Conservation (phyloP, 176 grass and related monocot species). For the Dendrocalamus sinicus region DNA sequence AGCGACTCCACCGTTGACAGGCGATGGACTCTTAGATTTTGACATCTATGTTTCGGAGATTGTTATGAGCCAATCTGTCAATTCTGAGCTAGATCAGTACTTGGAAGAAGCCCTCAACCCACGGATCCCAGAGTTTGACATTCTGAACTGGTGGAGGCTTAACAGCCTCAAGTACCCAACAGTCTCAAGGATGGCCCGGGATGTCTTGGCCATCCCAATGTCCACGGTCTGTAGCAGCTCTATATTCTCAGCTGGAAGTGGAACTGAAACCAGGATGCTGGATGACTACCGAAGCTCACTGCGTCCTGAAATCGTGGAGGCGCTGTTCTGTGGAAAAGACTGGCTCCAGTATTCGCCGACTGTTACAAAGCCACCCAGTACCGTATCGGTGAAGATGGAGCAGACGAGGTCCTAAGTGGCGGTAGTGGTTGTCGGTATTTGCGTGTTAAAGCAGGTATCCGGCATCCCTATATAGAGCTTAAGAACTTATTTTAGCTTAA, state of each 20-base stretch:
- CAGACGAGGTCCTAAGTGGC: not conserved
- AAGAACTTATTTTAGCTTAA: not conserved
- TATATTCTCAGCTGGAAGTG: slow-evolving; percentile 42
- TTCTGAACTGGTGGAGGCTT: slow-evolving; percentile 55
- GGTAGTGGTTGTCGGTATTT: not conserved
- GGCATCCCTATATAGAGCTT: not conserved
- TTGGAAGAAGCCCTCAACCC: slow-evolving; percentile 53
- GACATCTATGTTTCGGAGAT: slow-evolving; percentile 51
- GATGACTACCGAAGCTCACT: slow-evolving; percentile 58
- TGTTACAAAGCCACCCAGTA: slow-evolving; percentile 14
- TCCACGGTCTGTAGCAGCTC: slow-evolving; percentile 20
- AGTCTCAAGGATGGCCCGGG: slow-evolving; percentile 52
- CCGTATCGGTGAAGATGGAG: not conserved
- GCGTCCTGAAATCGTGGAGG: slow-evolving; percentile 53
- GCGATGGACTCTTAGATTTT: slow-evolving; percentile 40
- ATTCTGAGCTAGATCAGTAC: slow-evolving; percentile 60
- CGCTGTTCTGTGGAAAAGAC: slow-evolving; percentile 55
- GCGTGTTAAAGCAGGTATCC: not conserved
- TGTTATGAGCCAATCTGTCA: slow-evolving; percentile 24
- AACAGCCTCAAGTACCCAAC: slow-evolving; percentile 55
- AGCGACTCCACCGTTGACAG: slow-evolving; percentile 9
- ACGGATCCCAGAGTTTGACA: slow-evolving; percentile 49
- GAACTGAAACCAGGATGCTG: slow-evolving; percentile 41
- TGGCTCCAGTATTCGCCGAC: slow-evolving; percentile 48
- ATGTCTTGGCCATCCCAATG: slow-evolving; percentile 53